Evolutionary conservation across 805 yeast species (phyloP), one percentile per base, ranked within the genome.

Genomic region (Candida corydali): DNA sequence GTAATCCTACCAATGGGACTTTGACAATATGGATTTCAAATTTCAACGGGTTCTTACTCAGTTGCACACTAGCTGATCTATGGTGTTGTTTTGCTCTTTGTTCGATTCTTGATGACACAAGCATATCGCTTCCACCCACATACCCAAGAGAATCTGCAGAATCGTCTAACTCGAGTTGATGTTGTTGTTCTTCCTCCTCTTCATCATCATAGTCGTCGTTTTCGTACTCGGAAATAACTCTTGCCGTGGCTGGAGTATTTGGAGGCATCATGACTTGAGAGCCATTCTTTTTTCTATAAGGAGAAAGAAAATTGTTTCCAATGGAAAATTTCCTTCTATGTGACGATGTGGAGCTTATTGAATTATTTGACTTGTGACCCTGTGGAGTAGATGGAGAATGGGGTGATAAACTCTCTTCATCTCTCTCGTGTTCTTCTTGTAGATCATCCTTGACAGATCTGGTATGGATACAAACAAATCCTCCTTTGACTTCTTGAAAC

Each of bases 1-100:
- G 88, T 41, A 91, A 69, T 4, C 94, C 87, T 37, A 89, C 84
- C 46, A 89, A 72, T 31, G 96, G 95, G 32, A 89, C 94, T 56
- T 88, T 88, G 27, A 89, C 97, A 44, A 89, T 80, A 56, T 85
- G 88, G 44, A 91, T 85, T 55, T 91, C 97, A 60, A 89, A 89
- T 52, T 83, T 80, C 52, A 91, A 70, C 14, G 95, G 95, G 10
- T 69, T 58, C 40, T 55, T 59, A 39, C 32, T 23, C 8, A 32
- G 11, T 20, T 46, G 40, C 14, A 49, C 50, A 27, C 60, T 55
- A 17, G 58, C 54, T 10, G 65, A 54, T 26, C 56, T 55, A 32
- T 55, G 60, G 43, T 62, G 60, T 7, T 29, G 32, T 41, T 51
- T 59, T 5, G 65, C 65, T 35, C 59, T 63, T 40, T 78, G 82